These are phyloP conservation scores for Oryza meridionalis DNA, from an alignment of 176 grass and related monocot genomes.

Conservation along the genomic window DNA sequence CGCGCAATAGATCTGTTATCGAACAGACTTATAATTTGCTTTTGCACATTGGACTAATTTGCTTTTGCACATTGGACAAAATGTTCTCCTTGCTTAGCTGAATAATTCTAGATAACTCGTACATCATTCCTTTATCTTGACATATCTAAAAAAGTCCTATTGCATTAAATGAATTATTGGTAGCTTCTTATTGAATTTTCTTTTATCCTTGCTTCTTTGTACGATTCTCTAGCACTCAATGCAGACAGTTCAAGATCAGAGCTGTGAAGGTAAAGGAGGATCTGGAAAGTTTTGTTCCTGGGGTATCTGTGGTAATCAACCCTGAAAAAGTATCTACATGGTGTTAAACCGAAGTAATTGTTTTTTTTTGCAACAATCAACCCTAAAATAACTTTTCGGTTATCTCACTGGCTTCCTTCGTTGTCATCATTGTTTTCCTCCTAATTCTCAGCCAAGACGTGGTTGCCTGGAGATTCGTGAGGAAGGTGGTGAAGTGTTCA, in stretches of 20 bases:
- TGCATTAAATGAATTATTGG: background rate
- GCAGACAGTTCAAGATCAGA: slow-evolving; percentile 69
- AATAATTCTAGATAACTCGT: background rate
- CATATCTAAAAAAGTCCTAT: background rate
- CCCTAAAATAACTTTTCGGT: background rate
- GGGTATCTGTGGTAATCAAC: slow-evolving; percentile 66
- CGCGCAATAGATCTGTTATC: background rate
- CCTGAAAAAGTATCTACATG: slow-evolving; percentile 61
- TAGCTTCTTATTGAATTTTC: background rate
- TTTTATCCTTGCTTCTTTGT: slow-evolving; percentile 12
- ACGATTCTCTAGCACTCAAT: slow-evolving; percentile 67
- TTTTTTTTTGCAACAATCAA: background rate
- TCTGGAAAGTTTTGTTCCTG: slow-evolving; percentile 61
- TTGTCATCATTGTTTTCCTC: slow-evolving; percentile 8
- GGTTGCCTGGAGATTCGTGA: slow-evolving; percentile 89
- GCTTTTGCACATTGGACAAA: background rate
- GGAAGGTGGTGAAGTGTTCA: slow-evolving; percentile 70
- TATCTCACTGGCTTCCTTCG: background rate
- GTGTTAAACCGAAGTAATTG: slow-evolving; percentile 2
- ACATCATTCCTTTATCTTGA: background rate
- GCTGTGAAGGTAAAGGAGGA: slow-evolving; percentile 73
- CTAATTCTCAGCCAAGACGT: slow-evolving; percentile 64
- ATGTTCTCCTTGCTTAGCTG: background rate
- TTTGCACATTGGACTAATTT: no score
- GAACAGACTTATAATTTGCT: background rate